Conservation (phyloP, 495 filamentous ascomycete genomes). For the Friedmanniomyces simplex region DNA sequence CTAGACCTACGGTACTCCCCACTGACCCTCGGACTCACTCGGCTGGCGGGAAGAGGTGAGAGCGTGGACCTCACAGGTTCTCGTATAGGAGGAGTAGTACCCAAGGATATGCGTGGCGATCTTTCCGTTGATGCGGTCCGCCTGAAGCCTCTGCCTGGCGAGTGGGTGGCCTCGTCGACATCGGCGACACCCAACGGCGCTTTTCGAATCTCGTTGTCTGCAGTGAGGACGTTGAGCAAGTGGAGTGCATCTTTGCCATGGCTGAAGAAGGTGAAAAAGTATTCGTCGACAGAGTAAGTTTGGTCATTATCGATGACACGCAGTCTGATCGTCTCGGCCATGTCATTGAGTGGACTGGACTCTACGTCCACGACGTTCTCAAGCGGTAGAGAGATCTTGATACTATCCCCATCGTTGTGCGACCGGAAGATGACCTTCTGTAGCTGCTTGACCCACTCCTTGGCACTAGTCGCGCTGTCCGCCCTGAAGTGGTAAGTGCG, state of each 20-base stretch:
- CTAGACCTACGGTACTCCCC: constrained; percentile 29
- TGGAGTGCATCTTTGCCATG: constrained; percentile 76
- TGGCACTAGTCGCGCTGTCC: constrained; percentile 78
- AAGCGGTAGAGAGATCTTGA: constrained; percentile 88
- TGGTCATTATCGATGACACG: constrained; percentile 85
- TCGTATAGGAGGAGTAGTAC: not conserved
- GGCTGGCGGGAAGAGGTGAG: constrained; percentile 7
- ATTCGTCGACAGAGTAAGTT: constrained; percentile 93
- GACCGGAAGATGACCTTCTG: constrained; percentile 93
- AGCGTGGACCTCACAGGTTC: constrained; percentile 11
- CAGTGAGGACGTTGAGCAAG: constrained; percentile 63
- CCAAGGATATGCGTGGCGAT: constrained; percentile 4
- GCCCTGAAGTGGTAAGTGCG: constrained; percentile 80
- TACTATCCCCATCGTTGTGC: constrained; percentile 92
- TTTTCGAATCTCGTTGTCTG: constrained; percentile 38
- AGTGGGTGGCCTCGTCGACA: not conserved
- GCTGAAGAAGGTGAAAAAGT: constrained; percentile 93
- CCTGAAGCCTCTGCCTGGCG: not conserved
- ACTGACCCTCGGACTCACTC: constrained; percentile 37
- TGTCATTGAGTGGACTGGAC: constrained; percentile 80
- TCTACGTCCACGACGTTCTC: constrained; percentile 87
- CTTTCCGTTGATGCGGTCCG: not conserved
- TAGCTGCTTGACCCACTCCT: constrained; percentile 92
- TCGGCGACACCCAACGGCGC: not conserved
- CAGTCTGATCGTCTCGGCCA: constrained; percentile 90